These are phyloP conservation scores for Pholiota molesta DNA, from an alignment of 768 basidiomycete genomes.

Conservation along the genomic window DNA sequence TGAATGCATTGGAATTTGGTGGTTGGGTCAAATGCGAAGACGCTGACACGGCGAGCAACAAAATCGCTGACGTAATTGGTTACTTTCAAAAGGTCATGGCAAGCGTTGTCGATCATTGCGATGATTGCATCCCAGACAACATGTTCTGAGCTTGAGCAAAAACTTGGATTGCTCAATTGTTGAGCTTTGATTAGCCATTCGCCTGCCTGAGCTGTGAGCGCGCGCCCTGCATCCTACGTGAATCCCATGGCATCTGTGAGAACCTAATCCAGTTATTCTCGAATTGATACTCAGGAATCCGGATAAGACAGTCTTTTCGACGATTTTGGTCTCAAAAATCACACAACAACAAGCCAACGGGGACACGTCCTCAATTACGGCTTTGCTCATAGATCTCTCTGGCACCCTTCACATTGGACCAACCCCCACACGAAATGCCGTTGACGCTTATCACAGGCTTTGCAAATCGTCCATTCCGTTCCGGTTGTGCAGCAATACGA, in stretches of 20 bases:
- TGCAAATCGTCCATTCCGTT: conserved; percentile 40
- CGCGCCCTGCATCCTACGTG: neutral
- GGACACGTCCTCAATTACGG: conserved; percentile 45
- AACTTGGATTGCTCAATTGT: too few species aligned
- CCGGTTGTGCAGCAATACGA: conserved; percentile 69
- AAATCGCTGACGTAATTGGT: too few species aligned
- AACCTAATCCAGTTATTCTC: neutral
- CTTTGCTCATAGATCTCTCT: conserved; percentile 66
- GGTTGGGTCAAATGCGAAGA: too few species aligned
- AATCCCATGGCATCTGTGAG: neutral
- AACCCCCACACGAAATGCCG: conserved; percentile 50
- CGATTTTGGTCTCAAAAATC: neutral
- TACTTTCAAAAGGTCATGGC: too few species aligned
- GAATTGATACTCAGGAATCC: neutral
- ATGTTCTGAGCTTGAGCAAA: too few species aligned
- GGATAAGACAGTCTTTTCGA: neutral
- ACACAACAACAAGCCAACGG: neutral
- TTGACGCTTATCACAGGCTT: conserved; percentile 43
- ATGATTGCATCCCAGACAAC: too few species aligned
- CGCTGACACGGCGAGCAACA: too few species aligned
- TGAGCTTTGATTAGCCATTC: too few species aligned
- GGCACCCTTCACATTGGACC: conserved; percentile 65
- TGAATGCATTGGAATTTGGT: conserved; percentile 36
- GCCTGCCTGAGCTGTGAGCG: too few species aligned
- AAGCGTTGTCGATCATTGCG: too few species aligned